A percentile compares a stretch with the other conserved stretches of the same genome.
These are phyloP conservation scores for Penicillium ucsense DNA, from an alignment of 495 filamentous ascomycete species.

Conservation along the genomic window DNA sequence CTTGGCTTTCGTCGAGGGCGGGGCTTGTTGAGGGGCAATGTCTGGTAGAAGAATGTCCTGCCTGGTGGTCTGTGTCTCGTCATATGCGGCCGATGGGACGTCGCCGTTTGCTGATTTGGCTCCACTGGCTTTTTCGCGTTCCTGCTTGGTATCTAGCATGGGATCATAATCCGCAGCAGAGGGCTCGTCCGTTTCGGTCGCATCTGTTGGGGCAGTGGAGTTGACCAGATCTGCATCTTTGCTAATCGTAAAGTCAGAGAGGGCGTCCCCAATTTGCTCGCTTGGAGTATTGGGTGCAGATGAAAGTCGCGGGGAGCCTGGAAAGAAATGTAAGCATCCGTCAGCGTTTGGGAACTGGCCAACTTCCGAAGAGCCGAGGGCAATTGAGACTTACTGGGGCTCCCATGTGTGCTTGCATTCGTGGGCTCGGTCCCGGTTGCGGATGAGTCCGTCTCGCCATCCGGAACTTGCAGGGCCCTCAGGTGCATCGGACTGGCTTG, in stretches of 20 bases:
- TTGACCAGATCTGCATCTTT: constrained; percentile 61
- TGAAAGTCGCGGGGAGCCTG: constrained; percentile 7
- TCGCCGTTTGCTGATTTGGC: constrained; percentile 46
- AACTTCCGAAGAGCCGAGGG: neutral
- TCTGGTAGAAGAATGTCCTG: constrained; percentile 49
- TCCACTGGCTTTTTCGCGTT: constrained; percentile 58
- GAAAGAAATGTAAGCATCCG: neutral
- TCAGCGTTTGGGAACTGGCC: constrained; percentile 1
- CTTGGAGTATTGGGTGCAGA: constrained; percentile 25
- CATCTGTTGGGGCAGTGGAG: constrained; percentile 38
- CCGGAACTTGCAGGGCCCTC: constrained; percentile 61
- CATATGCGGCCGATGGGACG: constrained; percentile 48
- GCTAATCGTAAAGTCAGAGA: constrained; percentile 44
- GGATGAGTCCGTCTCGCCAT: constrained; percentile 41
- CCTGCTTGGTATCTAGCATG: constrained; percentile 84
- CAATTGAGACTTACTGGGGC: constrained; percentile 17
- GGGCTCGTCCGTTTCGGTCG: constrained; percentile 60
- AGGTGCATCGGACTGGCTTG: constrained; percentile 65
- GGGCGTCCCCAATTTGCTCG: constrained; percentile 38
- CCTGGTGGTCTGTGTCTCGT: constrained; percentile 47
- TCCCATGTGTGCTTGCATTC: constrained; percentile 8
- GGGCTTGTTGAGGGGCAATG: constrained; percentile 24
- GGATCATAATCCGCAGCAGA: constrained; percentile 97
- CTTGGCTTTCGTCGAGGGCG: constrained; percentile 28
- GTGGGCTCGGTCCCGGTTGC: constrained; percentile 40